These are phyloP conservation scores for Pilasporangium apinafurcum DNA, from an alignment of 352 stramenopile species.

Conservation along the genomic window DNA sequence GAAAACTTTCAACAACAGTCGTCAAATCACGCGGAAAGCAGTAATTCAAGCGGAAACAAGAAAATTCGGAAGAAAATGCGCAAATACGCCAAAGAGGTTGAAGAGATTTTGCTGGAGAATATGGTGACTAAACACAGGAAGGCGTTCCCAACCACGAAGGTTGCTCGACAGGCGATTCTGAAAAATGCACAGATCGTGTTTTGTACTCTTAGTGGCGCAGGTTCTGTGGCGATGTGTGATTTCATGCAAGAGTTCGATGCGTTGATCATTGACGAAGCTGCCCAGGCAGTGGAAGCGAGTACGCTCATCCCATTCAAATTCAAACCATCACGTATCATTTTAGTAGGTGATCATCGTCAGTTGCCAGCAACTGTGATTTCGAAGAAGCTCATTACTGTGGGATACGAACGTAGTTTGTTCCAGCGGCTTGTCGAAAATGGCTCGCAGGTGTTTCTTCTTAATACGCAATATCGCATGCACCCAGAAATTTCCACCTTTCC, in stretches of 20 bases:
- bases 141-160: constrained; percentile 43
- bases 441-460: constrained; percentile 83
- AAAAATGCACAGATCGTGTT: constrained; percentile 80
- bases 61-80: constrained; percentile 62
- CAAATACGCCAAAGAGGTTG: constrained; percentile 66
- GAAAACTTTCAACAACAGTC: constrained; percentile 38
- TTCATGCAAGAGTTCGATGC: constrained; percentile 94
- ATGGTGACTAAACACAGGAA: constrained; percentile 56
- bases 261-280: constrained; percentile 97
- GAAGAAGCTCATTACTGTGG: constrained; percentile 70
- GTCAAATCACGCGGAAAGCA: constrained; percentile 14
- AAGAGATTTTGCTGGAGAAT: constrained; percentile 65
- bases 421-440: constrained; percentile 90
- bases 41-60: constrained; percentile 18
- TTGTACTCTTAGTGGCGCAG: constrained; percentile 77
- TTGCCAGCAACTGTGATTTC: constrained; percentile 97
- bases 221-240: constrained; percentile 75
- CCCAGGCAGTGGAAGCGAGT: constrained; percentile 94
- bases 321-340: constrained; percentile 63
- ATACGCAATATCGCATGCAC: constrained; percentile 98
- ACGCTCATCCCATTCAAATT: constrained; percentile 97
- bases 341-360: constrained; percentile 96
- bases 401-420: constrained; percentile 94
- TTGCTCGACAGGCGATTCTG: constrained; percentile 60
- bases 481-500: constrained; percentile 93